Base-by-base conservation (phyloP, 495 filamentous ascomycete species). In the Endocarpon pusillum region DNA sequence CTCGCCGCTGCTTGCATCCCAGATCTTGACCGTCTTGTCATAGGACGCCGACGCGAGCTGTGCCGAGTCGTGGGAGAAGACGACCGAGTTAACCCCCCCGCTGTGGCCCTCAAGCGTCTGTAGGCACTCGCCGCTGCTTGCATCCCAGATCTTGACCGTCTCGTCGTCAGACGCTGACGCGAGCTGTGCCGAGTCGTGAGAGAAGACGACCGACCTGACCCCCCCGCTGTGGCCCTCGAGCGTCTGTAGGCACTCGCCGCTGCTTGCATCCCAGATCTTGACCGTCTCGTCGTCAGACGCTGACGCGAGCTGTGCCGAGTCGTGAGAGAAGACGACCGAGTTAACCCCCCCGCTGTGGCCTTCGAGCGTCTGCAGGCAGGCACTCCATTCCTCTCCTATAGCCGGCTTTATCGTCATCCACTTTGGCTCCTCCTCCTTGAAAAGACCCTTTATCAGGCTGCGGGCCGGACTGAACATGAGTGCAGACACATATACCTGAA, bases 401-500 rank as follows among this genome's bases (percentile, higher is more conserved):
- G 20, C 7, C 22, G 42, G 39, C 32, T 38, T 44, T 2, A 4
- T 34, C 3, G 22, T 38, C 3, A 48, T 41, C 38, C 42, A 48
- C 6, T 34, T 20, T 27, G 40, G 42, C 18, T 35, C 35, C 34
- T 48, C 37, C 3, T 27, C 3, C 23, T 43, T n/a, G 24, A 42
- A 51, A 21, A 37, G 22, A 11, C 19, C 15, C 34, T 40, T 30
- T 11, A 35, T 47, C 17, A 39, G 19, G 22, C 46, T 47, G 10
- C 19, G 19, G 6, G 31, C 33, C 28, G 52, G 51, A 41, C 52
- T 54, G 34, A 54, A 56, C 26, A 56, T 10, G 12, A 57, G 39
- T 15, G 47, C 52, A 27, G 53, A 57, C 8, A 26, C 25, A 41
- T 57, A 57, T 34, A 37, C 42, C 34, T 56, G 53, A 18, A 56